A percentile compares a stretch with the other conserved stretches of the same genome.
Evolutionary conservation across 2,329 filamentous ascomycete genomes (phyloP).

Genomic region (Hyphodiscus sp.): DNA sequence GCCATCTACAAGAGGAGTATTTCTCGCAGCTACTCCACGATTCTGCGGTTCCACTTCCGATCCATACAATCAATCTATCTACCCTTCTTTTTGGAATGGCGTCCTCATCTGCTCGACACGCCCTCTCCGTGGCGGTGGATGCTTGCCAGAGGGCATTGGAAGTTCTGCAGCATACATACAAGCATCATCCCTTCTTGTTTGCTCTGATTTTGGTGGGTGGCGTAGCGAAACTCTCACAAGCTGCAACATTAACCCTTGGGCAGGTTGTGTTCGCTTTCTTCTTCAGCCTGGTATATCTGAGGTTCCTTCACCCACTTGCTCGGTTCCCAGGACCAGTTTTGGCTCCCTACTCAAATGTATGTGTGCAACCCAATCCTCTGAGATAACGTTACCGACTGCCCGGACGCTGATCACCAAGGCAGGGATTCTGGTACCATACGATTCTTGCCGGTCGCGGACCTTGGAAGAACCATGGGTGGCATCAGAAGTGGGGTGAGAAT

Average conservation of each 20-base stretch:
- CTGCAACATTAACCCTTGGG: not conserved
- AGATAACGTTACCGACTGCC: not conserved
- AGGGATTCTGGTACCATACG: constrained; percentile 16
- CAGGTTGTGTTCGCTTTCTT: not conserved
- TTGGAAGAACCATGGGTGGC: constrained; percentile 14
- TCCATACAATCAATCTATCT: too few relatives aligned
- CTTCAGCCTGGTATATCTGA: constrained; percentile 5
- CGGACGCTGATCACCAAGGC: not conserved
- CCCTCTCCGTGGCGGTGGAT: not conserved
- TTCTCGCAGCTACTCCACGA: too few relatives aligned
- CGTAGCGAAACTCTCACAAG: not conserved
- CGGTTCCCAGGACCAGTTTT: constrained; percentile 28
- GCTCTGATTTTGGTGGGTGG: not conserved
- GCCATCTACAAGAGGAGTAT: too few relatives aligned
- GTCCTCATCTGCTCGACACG: not conserved
- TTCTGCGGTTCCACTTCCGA: too few relatives aligned
- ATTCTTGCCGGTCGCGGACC: constrained; percentile 13
- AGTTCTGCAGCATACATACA: not conserved
- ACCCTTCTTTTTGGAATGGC: not conserved
- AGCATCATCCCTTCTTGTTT: not conserved
- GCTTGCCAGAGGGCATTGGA: not conserved
- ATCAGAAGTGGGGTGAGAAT: constrained; percentile 13
- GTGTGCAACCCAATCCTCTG: not conserved
- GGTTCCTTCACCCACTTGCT: constrained; percentile 26
- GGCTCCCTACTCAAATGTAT: constrained; percentile 7